Evolutionary conservation across 2,329 filamentous ascomycete species (phyloP).

Genomic region (Botryotinia calthae): DNA sequence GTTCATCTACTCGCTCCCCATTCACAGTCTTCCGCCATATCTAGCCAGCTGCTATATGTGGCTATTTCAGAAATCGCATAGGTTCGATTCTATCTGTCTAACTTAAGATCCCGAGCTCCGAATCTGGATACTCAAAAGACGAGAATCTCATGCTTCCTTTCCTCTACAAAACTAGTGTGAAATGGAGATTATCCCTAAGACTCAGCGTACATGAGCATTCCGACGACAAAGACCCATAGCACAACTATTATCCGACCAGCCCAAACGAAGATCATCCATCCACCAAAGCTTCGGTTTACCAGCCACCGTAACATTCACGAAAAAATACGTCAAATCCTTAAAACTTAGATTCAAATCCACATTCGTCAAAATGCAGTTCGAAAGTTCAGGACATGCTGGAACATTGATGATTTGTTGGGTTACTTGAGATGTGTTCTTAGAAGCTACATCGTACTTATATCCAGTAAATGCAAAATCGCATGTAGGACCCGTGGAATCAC

Average conservation of each 20-base stretch:
- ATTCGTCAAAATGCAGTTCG: constrained; percentile 37
- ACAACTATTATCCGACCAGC: constrained; percentile 46
- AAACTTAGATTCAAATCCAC: constrained; percentile 36
- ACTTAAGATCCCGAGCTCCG: background rate
- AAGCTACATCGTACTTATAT: constrained; percentile 33
- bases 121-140: background rate
- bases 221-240: constrained; percentile 41
- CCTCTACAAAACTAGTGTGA: no score
- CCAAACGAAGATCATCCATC: constrained; percentile 46
- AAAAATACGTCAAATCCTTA: constrained; percentile 41
- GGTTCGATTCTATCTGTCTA: background rate
- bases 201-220: constrained; percentile 27
- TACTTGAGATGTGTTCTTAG: constrained; percentile 30
- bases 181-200: no score
- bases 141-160: background rate
- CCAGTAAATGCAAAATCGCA: constrained; percentile 44
- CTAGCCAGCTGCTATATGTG: background rate
- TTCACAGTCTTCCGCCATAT: fast-evolving
- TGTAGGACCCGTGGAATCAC: constrained; percentile 38
- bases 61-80: fast-evolving
- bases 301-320: constrained; percentile 43
- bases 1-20: background rate
- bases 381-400: constrained; percentile 35
- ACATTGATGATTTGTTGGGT: constrained; percentile 32
- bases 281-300: constrained; percentile 45